A percentile compares a stretch with the other conserved stretches of the same genome.
Conservation (phyloP, 2,329 filamentous ascomycete genomes). For the Colletotrichum viniferum region DNA sequence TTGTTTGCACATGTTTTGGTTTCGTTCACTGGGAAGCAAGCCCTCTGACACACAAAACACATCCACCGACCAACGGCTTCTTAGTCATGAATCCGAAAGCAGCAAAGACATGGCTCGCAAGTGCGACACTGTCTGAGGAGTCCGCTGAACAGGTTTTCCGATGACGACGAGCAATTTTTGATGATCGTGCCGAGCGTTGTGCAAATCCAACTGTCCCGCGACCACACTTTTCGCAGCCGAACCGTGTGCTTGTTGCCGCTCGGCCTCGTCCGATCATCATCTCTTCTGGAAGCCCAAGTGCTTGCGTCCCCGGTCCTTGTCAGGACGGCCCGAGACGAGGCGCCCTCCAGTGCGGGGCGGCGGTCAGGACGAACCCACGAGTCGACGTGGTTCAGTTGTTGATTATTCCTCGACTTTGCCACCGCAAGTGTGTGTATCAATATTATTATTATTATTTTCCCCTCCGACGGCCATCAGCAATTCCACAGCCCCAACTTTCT, state of each 20-base stretch:
- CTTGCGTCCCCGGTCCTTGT: slow-evolving; percentile 11
- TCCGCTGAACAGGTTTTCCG: neutral
- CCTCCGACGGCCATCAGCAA: neutral
- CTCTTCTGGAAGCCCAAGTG: neutral
- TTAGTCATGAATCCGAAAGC: neutral
- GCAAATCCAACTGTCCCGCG: neutral
- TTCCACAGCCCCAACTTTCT: neutral
- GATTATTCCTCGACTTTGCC: neutral
- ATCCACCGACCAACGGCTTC: neutral
- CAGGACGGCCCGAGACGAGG: slow-evolving; percentile 16
- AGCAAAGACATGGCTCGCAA: neutral
- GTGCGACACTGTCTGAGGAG: neutral
- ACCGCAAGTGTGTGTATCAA: neutral
- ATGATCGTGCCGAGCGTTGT: neutral
- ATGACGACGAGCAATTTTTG: neutral
- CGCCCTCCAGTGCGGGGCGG: neutral
- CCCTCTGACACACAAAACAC: neutral
- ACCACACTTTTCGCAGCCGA: neutral
- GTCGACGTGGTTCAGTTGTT: neutral
- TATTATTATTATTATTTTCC: neutral
- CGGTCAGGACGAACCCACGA: neutral
- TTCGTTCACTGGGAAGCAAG: neutral
- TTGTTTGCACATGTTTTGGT: neutral
- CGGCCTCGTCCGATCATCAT: neutral
- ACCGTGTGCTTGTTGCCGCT: neutral